Evolutionary conservation across 805 yeast genomes (phyloP), one percentile per base, ranked within the genome.

Genomic region (Candida parachauliodes): DNA sequence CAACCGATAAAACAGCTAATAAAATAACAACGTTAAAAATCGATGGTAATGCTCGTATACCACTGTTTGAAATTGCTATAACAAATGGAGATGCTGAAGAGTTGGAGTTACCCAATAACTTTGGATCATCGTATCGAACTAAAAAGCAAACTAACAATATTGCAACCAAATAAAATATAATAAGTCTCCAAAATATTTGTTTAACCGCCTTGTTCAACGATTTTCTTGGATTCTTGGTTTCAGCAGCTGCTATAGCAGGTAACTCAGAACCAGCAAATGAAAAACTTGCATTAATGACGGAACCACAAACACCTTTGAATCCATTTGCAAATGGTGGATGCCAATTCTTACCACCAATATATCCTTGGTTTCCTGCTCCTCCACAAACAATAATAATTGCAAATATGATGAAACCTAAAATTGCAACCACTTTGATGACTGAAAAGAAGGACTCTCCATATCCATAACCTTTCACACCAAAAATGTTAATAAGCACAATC

Each of bases 71-170:
- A 43, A 81, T 74, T 27, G 88, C 86, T 57, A 82, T 70, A 48
- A 81, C 88, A 54, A 81, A 82, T 16, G 88, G 88, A n/a, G 88
- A 81, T 21, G 85, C 80, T 26, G 74, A 68, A 1, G 72, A 50
- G 31, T 77, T 77, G 83, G 81, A 43, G 17, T 45, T 46, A 51
- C 73, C 61, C 44, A 77, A 58, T 47, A 74, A 62, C 28, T 60
- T 47, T 4, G 62, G 57, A 50, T 72, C 68, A 51, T 62, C 58
- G 59, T 71, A 75, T 34, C 84, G 83, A 32, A 63, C 67, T 42
- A 63, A 51, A 31, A 49, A 54, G 16, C 68, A 65, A 27, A 62
- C 52, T 30, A 59, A 43, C 16, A 51, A 46, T 35, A 57, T 47
- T 2, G 58, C 47, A 34, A 46, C 43, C 39, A 65, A 47, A 51